Percentiles rank a stretch among this genome's conserved stretches.
These are phyloP conservation scores for Teratosphaeria gauchensis DNA, from an alignment of 2,329 filamentous ascomycete species.

Conservation along the genomic window DNA sequence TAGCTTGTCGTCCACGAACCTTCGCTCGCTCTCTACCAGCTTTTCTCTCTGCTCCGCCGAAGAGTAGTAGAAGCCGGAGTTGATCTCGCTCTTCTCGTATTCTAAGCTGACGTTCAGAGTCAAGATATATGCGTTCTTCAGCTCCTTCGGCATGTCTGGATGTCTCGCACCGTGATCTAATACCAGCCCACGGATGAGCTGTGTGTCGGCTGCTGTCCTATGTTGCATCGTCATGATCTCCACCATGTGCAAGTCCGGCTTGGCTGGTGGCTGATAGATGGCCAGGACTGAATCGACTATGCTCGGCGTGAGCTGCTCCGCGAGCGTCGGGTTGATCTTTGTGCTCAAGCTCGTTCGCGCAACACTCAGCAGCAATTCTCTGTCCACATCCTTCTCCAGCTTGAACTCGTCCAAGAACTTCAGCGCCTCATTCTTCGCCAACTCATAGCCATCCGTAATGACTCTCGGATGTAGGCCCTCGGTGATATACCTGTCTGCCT, in stretches of 20 bases:
- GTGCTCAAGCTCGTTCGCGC: slow-evolving; percentile 90
- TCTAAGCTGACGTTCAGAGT: slow-evolving; percentile 94
- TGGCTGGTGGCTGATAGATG: slow-evolving; percentile 79
- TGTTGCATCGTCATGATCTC: slow-evolving; percentile 99
- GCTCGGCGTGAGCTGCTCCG: slow-evolving; percentile 81
- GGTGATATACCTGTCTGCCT: slow-evolving; percentile 89
- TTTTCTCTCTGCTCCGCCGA: slow-evolving; percentile 95
- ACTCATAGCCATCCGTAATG: slow-evolving; percentile 94
- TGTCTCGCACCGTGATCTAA: slow-evolving; percentile 93
- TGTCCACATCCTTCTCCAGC: slow-evolving; percentile 75
- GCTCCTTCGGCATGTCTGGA: slow-evolving; percentile 93
- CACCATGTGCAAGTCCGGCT: slow-evolving; percentile 97
- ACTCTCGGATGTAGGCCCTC: slow-evolving; percentile 96
- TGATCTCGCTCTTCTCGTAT: slow-evolving; percentile 99
- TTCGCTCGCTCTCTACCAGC: slow-evolving; percentile 91
- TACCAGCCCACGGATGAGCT: slow-evolving; percentile 85
- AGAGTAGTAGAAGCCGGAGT: slow-evolving; percentile 98
- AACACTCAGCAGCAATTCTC: slow-evolving; percentile 86
- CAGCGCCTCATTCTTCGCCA: slow-evolving; percentile 85
- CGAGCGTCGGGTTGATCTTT: slow-evolving; percentile 82
- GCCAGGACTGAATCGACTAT: slow-evolving; percentile 94
- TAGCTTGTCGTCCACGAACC: slow-evolving; percentile 91
- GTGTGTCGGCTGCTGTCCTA: slow-evolving; percentile 87
- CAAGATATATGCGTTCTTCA: slow-evolving; percentile 91
- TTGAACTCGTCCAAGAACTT: slow-evolving; percentile 97